Percentiles rank a stretch among this genome's conserved stretches.
These are phyloP conservation scores for Kodamaea anthophila DNA, from an alignment of 1,139 yeast genomes.

Conservation along the genomic window DNA sequence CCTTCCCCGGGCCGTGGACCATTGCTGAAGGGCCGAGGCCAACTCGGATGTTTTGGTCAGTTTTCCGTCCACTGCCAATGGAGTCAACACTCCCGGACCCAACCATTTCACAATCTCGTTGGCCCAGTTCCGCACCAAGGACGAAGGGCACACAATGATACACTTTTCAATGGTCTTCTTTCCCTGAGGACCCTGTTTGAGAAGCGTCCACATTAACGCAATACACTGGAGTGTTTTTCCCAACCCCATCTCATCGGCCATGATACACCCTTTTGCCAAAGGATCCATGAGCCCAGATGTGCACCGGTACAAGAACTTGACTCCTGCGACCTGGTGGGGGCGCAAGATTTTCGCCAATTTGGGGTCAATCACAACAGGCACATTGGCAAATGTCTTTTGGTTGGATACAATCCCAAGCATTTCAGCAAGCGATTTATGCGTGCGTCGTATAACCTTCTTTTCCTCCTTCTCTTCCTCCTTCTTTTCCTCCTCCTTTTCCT, in stretches of 20 bases:
- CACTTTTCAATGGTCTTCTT: constrained; percentile 80
- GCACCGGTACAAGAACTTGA: constrained; percentile 80
- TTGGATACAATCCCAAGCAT: constrained; percentile 64
- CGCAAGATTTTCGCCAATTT: constrained; percentile 73
- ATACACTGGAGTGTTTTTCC: constrained; percentile 95
- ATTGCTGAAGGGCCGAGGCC: constrained; percentile 62
- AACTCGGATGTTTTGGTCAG: constrained; percentile 62
- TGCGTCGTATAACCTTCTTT: constrained; percentile 29
- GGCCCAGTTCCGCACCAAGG: constrained; percentile 95
- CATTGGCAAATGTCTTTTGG: constrained; percentile 64
- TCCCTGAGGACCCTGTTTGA: constrained; percentile 89
- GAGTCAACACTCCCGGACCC: constrained; percentile 84
- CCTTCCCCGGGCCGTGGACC: constrained; percentile 90
- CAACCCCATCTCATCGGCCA: constrained; percentile 99
- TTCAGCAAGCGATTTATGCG: constrained; percentile 70
- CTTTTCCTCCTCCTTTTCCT: constrained; percentile 21
- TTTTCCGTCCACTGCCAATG: constrained; percentile 91
- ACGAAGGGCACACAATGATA: constrained; percentile 92
- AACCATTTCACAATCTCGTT: constrained; percentile 94
- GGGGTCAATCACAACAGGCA: constrained; percentile 96
- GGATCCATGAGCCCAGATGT: constrained; percentile 85
- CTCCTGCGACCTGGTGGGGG: constrained; percentile 97
- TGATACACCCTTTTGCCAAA: constrained; percentile 89
- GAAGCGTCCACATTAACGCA: constrained; percentile 87
- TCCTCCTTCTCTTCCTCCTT: constrained; percentile 15